phyloP scores from a whole-genome alignment of 768 basidiomycete genomes.

The Kwoniella sp. region DNA sequence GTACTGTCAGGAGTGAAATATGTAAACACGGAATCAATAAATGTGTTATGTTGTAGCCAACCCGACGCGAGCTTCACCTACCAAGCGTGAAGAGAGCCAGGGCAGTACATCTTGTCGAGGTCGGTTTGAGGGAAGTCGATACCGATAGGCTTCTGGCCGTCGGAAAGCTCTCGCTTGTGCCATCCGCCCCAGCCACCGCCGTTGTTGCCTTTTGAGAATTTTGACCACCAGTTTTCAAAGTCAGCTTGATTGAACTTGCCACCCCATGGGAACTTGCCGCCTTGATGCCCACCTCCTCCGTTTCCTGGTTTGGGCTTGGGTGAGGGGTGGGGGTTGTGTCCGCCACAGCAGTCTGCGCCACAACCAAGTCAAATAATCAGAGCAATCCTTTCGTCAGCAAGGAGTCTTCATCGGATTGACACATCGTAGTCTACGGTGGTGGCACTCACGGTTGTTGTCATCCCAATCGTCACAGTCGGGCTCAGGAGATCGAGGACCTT shows the following conservation, averaged over 20 bases:
- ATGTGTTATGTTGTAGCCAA: too few relatives aligned
- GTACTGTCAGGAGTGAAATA: slow-evolving; percentile 21
- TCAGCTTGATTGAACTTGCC: slow-evolving; percentile 22
- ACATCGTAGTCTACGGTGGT: too few relatives aligned
- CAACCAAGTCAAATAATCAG: background rate
- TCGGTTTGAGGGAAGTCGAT: slow-evolving; percentile 35
- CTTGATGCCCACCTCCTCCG: slow-evolving; percentile 14
- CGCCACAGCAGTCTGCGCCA: slow-evolving; percentile 28
- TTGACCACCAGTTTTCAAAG: slow-evolving; percentile 19
- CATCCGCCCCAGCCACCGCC: slow-evolving; percentile 8
- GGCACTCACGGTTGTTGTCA: slow-evolving; percentile 31
- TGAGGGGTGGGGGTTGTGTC: background rate
- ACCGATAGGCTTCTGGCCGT: slow-evolving; percentile 11
- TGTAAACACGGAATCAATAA: slow-evolving; percentile 3
- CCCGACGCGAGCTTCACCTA: slow-evolving; percentile 31
- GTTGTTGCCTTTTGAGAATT: slow-evolving; percentile 3
- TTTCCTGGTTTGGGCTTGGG: slow-evolving; percentile 1
- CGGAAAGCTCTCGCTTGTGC: slow-evolving; percentile 29
- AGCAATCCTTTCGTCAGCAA: too few relatives aligned
- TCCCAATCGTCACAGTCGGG: slow-evolving; percentile 46
- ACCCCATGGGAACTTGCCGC: slow-evolving; percentile 19
- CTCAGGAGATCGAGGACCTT: slow-evolving; percentile 29
- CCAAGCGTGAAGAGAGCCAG: slow-evolving; percentile 48
- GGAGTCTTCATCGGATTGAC: too few relatives aligned
- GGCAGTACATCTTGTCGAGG: slow-evolving; percentile 52